phyloP scores from a whole-genome alignment of 257 asterid genomes.

The Leonotis leonurus region DNA sequence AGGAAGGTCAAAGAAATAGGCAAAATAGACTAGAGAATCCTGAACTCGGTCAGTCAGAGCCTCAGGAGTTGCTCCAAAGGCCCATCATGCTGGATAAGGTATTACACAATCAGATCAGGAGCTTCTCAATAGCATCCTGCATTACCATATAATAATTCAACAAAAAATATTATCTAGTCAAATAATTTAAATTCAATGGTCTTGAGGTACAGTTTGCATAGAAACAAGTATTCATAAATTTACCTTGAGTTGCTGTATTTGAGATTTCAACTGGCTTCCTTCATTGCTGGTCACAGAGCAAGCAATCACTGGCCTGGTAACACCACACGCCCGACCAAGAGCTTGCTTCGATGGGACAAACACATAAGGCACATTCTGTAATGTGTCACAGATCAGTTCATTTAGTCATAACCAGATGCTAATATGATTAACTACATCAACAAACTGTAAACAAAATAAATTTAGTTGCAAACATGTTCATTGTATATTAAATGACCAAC shows the following conservation, averaged over 20 bases:
- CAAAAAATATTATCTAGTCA: no score
- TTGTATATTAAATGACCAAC: no score
- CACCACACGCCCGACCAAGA: constrained; percentile 93
- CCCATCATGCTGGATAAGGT: constrained; percentile 38
- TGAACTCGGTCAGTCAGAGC: constrained; percentile 30
- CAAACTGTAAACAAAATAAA: no score
- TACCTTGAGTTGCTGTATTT: constrained; percentile 83
- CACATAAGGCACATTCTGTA: constrained; percentile 66
- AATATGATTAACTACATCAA: no score
- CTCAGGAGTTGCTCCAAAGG: constrained; percentile 24
- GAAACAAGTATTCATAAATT: neutral
- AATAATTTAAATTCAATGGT: no score
- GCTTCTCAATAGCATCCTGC: constrained; percentile 42
- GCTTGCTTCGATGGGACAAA: constrained; percentile 76
- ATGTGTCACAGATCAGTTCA: neutral
- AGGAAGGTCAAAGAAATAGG: neutral
- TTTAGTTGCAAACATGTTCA: no score
- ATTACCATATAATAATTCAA: no score
- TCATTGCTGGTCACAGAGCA: constrained; percentile 86
- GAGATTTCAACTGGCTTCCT: constrained; percentile 84
- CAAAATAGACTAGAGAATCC: constrained; percentile 16
- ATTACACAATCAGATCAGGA: constrained; percentile 31
- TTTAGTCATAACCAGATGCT: no score
- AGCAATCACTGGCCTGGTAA: constrained; percentile 81
- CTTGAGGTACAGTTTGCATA: neutral